A percentile compares a stretch with the other conserved stretches of the same genome.
These are phyloP conservation scores for Yamadazyma philogaea DNA, from an alignment of 805 yeast genomes.

Conservation along the genomic window DNA sequence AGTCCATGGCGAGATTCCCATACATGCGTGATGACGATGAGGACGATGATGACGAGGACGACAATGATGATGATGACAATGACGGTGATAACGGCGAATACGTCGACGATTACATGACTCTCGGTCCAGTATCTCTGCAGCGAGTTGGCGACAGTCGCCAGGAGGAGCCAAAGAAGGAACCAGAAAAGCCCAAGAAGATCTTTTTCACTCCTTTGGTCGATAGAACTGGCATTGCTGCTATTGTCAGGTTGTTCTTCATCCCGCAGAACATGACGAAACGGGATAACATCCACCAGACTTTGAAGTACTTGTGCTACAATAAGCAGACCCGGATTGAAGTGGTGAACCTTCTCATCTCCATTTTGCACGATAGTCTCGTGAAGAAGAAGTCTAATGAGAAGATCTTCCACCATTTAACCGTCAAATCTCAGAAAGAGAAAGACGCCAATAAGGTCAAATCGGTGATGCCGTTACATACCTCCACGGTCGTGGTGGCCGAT, in stretches of 20 bases:
- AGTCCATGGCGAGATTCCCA: slow-evolving; percentile 43
- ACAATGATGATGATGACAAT: slow-evolving; percentile 2
- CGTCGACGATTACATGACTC: too few relatives aligned
- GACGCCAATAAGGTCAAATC: not conserved
- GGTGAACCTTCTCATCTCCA: slow-evolving; percentile 60
- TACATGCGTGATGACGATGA: slow-evolving; percentile 19
- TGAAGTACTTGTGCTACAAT: slow-evolving; percentile 66
- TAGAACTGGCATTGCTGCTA: slow-evolving; percentile 67
- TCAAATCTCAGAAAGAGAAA: slow-evolving; percentile 35
- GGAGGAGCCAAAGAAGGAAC: slow-evolving; percentile 17
- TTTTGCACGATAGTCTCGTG: slow-evolving; percentile 71
- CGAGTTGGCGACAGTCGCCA: slow-evolving; percentile 3
- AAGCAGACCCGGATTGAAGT: slow-evolving; percentile 78
- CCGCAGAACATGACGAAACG: slow-evolving; percentile 66
- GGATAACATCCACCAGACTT: slow-evolving; percentile 60
- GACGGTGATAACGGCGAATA: too few relatives aligned
- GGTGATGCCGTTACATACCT: slow-evolving; percentile 54
- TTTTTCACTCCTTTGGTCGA: slow-evolving; percentile 70
- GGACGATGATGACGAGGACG: slow-evolving; percentile 20
- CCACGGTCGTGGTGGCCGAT: slow-evolving; percentile 69
- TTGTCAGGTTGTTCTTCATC: slow-evolving; percentile 66
- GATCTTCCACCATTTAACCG: slow-evolving; percentile 53
- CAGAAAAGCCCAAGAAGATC: slow-evolving; percentile 19
- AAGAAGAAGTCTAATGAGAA: slow-evolving; percentile 61
- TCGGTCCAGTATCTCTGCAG: too few relatives aligned